Percentiles rank a stretch among this genome's conserved stretches.
phyloP scores from a whole-genome alignment of 108 stramenopile genomes.

The Skeletonema grethae region DNA sequence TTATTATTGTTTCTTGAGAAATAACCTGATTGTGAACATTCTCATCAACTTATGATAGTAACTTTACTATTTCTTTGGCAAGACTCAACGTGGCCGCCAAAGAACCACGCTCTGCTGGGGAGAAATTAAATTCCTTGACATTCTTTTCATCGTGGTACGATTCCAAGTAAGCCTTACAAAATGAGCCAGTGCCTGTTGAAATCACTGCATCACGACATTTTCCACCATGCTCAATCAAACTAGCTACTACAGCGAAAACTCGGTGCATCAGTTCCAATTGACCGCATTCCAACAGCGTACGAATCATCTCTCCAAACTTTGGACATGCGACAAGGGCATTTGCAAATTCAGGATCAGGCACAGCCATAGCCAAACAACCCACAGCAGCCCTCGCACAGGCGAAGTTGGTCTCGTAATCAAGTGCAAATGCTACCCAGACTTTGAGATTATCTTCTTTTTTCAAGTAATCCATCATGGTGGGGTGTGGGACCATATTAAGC shows the following conservation, averaged over 20 bases:
- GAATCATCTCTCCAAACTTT: slow-evolving; percentile 62
- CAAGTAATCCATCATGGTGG: slow-evolving; percentile 77
- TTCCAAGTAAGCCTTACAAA: slow-evolving; percentile 71
- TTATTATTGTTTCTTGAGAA: too few relatives aligned
- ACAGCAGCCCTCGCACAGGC: slow-evolving; percentile 85
- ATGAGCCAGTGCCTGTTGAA: slow-evolving; percentile 63
- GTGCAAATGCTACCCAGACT: slow-evolving; percentile 88
- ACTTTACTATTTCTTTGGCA: slow-evolving; percentile 61
- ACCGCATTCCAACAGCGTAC: slow-evolving; percentile 67
- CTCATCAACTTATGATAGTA: slow-evolving; percentile 17
- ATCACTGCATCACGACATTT: slow-evolving; percentile 53
- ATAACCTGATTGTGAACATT: too few relatives aligned
- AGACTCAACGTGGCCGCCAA: slow-evolving; percentile 68
- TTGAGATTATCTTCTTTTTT: slow-evolving; percentile 75
- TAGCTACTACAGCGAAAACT: slow-evolving; percentile 62
- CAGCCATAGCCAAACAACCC: slow-evolving; percentile 88
- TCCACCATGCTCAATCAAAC: slow-evolving; percentile 69
- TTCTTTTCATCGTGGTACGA: slow-evolving; percentile 66
- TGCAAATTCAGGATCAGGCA: slow-evolving; percentile 61
- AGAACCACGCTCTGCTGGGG: slow-evolving; percentile 46
- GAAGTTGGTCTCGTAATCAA: slow-evolving; percentile 78
- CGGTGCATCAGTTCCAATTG: slow-evolving; percentile 87
- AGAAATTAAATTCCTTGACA: slow-evolving; percentile 64
- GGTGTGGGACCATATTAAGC: slow-evolving; percentile 88
- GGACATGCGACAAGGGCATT: slow-evolving; percentile 48